Evolutionary conservation across 192 early-diverging fungal genomes (phyloP), one percentile per base, ranked within the genome.

Genomic region (Coemansia sp.): DNA sequence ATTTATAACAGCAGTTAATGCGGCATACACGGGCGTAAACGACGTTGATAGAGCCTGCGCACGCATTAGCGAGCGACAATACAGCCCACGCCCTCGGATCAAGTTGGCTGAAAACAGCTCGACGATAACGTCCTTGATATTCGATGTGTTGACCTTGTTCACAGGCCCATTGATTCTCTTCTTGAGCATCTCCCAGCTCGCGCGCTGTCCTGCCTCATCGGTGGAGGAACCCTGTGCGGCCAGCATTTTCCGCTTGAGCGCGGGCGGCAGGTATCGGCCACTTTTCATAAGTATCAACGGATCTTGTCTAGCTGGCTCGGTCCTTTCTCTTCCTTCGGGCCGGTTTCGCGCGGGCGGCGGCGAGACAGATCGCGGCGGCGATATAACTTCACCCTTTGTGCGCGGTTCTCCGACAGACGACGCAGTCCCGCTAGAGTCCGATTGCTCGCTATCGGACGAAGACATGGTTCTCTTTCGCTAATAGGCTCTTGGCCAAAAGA

Each of bases 101-200:
- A 98, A 70, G 66, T 98, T 98, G 67, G 95, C 94, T 19, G 87
- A 80, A 76, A 98, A 93, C 38, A 98, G 68, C 73, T 97, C 94
- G 7, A 92, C 89, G 17, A 97, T 78, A 64, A 97, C 91, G 40
- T 90, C 87, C 59, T 97, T 95, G 76, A 97, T 92, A 74, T 98
- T 98, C 17, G 90, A 86, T 6, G 81, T 89, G 64, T 96, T 97
- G 39, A 95, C 92, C 82, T 96, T 96, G 87, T 98, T 98, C 72
- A 98, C 93, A 2, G 92, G 86, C 67, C 94, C 96, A 71, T 97
- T 98, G 64, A 98, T 91, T 63, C 87, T 90, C 77, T 97, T 98
- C 73, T 96, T 97, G 6, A 97, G 84, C 7, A 89, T 87, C 67
- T 98, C 96, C 96, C 96, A 98, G 28, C 89, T 90, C 77, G 95